Percentiles rank a stretch among this genome's conserved stretches.
phyloP scores from a whole-genome alignment of 225 moss, liverwort and hornwort genomes.

The Physcomitrium patens region DNA sequence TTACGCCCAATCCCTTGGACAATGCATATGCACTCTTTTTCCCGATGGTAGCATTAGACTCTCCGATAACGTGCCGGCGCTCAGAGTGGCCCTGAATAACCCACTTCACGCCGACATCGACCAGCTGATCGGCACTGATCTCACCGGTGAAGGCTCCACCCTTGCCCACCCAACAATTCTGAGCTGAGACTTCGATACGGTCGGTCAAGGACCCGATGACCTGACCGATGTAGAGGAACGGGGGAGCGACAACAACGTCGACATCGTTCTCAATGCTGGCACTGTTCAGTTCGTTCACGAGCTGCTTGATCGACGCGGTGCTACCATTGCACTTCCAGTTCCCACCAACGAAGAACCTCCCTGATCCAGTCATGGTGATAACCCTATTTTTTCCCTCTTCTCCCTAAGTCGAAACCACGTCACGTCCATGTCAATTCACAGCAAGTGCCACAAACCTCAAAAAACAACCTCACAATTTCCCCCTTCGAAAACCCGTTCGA shows the following conservation, averaged over 20 bases:
- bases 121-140: conserved; percentile 80
- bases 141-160: conserved; percentile 86
- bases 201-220: conserved; percentile 54
- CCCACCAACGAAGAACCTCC: conserved; percentile 82
- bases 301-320: conserved; percentile 60
- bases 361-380: conserved; percentile 66
- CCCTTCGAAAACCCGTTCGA: too few relatives aligned
- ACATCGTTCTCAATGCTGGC: conserved; percentile 74
- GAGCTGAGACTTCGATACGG: conserved; percentile 66
- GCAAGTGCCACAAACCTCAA: neutral
- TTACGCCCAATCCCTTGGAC: conserved; percentile 68
- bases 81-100: conserved; percentile 77
- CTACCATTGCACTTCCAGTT: conserved; percentile 91
- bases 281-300: conserved; percentile 63
- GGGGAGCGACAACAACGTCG: conserved; percentile 76
- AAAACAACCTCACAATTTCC: neutral
- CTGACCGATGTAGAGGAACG: conserved; percentile 58
- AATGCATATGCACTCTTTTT: conserved; percentile 79
- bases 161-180: conserved; percentile 78
- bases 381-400: conserved; percentile 34
- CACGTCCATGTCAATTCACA: neutral
- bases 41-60: conserved; percentile 55
- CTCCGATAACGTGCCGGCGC: conserved; percentile 38
- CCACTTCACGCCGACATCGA: conserved; percentile 67
- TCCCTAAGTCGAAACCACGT: conserved; percentile 18